Conservation (phyloP, 345 rosid genomes). For the Hibiscus syriacus region DNA sequence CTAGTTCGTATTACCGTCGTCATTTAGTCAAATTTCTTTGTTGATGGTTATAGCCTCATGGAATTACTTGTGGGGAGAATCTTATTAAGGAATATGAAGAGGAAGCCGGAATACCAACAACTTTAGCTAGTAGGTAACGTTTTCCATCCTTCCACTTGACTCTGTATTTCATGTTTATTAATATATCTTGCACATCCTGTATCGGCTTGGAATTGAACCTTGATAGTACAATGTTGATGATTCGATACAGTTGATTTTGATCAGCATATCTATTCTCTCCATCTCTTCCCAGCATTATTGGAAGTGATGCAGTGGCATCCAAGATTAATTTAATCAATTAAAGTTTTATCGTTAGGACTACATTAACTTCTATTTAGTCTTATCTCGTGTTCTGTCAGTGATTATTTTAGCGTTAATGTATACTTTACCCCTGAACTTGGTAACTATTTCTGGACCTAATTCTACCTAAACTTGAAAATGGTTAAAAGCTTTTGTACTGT, state of each 20-base stretch:
- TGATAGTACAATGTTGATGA: not conserved
- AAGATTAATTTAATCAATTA: no score
- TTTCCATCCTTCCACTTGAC: not conserved
- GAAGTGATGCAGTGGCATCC: no score
- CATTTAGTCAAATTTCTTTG: not conserved
- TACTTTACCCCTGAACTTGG: no score
- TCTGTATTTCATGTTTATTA: not conserved
- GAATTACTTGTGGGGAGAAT: slow-evolving; percentile 67
- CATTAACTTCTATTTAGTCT: no score
- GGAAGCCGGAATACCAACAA: slow-evolving; percentile 78
- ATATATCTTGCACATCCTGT: not conserved
- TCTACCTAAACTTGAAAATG: no score
- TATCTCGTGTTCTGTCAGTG: no score
- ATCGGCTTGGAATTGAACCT: not conserved
- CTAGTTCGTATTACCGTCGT: not conserved
- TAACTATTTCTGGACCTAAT: no score
- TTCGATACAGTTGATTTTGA: not conserved
- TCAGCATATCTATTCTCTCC: not conserved
- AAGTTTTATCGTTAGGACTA: no score
- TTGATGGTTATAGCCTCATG: slow-evolving; percentile 59
- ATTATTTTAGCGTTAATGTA: no score
- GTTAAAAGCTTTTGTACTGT: no score
- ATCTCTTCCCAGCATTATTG: slow-evolving; percentile 2
- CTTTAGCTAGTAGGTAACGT: slow-evolving; percentile 48
- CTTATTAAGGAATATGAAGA: slow-evolving; percentile 87